Conservation (phyloP, 257 asterid genomes). For the Nicotiana attenuata region DNA sequence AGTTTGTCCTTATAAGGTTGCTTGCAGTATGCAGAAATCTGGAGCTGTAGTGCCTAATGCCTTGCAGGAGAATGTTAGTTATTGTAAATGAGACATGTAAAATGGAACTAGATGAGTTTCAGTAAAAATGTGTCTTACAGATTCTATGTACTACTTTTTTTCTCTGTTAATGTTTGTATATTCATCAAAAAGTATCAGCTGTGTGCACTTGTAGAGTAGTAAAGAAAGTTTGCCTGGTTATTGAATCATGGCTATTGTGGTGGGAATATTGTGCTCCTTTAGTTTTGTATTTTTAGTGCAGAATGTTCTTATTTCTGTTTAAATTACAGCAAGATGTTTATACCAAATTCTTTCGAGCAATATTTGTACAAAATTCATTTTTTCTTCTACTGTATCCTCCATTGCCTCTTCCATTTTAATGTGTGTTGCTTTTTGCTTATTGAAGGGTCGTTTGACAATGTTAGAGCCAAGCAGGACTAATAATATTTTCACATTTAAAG, state of each 20-base stretch:
- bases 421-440: not conserved
- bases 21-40: not conserved
- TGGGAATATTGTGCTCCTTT: not conserved
- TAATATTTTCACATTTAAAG: not conserved
- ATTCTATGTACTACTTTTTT: not conserved
- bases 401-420: not conserved
- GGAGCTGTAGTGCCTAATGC: not conserved
- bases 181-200: not conserved
- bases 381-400: not conserved
- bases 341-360: not conserved
- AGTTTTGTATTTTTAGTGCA: not conserved
- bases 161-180: not conserved
- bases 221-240: not conserved
- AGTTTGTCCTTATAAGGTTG: not conserved
- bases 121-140: not conserved
- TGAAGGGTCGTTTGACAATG: not conserved
- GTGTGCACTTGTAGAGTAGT: not conserved
- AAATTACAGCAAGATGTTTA: not conserved
- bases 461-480: not conserved
- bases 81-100: not conserved
- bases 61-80: not conserved
- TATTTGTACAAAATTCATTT: not conserved
- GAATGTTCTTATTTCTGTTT: not conserved
- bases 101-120: not conserved
- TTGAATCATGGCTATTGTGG: not conserved